Base-by-base conservation (phyloP, 176 grass and related monocot genomes). In the Musa schizocarpa region DNA sequence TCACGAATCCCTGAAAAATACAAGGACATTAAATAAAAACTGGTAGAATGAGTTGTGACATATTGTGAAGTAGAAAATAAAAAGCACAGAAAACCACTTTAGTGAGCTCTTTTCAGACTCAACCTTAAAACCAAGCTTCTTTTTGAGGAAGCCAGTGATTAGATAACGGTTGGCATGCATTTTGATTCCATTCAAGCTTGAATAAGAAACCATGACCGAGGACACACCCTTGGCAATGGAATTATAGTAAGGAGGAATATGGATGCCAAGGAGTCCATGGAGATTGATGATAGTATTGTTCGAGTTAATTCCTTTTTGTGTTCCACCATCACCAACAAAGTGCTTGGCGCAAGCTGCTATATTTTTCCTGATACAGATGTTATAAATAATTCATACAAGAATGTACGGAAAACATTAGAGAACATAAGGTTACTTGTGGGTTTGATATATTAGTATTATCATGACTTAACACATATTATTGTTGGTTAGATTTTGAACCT, bases 211-310 rank as follows among this genome's bases (percentile, higher is more conserved):
- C 70, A 72, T 72, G 20, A 72, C 70, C 4, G 70, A 53, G 9
- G 70, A 53, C 19, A 72, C 70, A 13, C 70, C 70, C 50, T 72
- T 72, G n/a, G 70, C 70, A 6, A 72, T 24, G 50, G 70, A 50
- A 53, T 72, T 51, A 53, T 72, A 72, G 51, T 72, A 72, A 72
- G 50, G 50, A 53, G 70, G 70, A 49, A 71, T 52, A 21, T 71
- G 68, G 50, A 71, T 71, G 1, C 20, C 1, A 8, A 71, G 34
- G 17, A 72, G 70, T 53, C 52, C 70, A 2, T 25, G 9, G n/a
- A 53, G 70, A 53, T 53, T 29, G 8, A 53, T 53, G 50, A 72
- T 25, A 14, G 70, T 72, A 23, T 72, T 72, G 53, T 72, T 26
- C 20, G 53, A 50, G 34, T 72, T 72, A 23, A 53, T 72, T 16